Conservation (phyloP, 2,329 filamentous ascomycete genomes). For the Cryphonectria naterciae region DNA sequence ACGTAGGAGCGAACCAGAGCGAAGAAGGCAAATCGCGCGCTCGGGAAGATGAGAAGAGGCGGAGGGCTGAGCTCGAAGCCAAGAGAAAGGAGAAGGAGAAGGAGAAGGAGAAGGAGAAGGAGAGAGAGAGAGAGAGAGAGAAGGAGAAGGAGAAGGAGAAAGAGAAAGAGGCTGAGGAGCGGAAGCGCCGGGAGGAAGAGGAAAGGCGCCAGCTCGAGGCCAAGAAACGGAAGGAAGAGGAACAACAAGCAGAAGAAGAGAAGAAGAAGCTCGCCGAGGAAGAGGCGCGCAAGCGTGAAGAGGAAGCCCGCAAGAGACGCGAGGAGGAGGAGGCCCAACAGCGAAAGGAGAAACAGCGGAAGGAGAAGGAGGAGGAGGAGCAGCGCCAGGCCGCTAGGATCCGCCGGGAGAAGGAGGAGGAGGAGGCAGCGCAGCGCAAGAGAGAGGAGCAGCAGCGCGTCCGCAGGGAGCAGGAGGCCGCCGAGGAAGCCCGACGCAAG, state of each 20-base stretch:
- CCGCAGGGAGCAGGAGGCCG: slow-evolving; percentile 51
- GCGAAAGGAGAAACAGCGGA: slow-evolving; percentile 37
- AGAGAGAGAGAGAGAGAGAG: slow-evolving; percentile 37
- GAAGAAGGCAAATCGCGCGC: slow-evolving; percentile 33
- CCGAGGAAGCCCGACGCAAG: slow-evolving; percentile 53
- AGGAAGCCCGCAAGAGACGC: slow-evolving; percentile 35
- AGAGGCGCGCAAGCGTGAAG: slow-evolving; percentile 38
- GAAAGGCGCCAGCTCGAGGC: slow-evolving; percentile 24
- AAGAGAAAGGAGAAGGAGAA: slow-evolving; percentile 39
- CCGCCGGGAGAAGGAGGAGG: slow-evolving; percentile 55
- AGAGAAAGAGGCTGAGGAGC: slow-evolving; percentile 38
- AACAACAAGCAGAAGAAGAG: slow-evolving; percentile 30
- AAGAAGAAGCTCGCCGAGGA: slow-evolving; percentile 41
- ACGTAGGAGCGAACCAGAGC: slow-evolving; percentile 41
- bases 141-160: slow-evolving; percentile 37
- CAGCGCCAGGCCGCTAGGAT: slow-evolving; percentile 50
- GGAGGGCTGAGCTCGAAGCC: slow-evolving; percentile 35
- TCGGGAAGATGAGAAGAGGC: slow-evolving; percentile 37
- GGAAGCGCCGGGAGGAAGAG: slow-evolving; percentile 33
- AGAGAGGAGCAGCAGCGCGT: slow-evolving; percentile 54
- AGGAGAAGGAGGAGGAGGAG: slow-evolving; percentile 50
- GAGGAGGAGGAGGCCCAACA: slow-evolving; percentile 41
- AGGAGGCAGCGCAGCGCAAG: slow-evolving; percentile 54
- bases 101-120: slow-evolving; percentile 35
- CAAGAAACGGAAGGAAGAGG: slow-evolving; percentile 41